Percentiles rank a stretch among this genome's conserved stretches.
Evolutionary conservation across 2,329 filamentous ascomycete species (phyloP).

Genomic region (Zymoseptoria pseudotritici): DNA sequence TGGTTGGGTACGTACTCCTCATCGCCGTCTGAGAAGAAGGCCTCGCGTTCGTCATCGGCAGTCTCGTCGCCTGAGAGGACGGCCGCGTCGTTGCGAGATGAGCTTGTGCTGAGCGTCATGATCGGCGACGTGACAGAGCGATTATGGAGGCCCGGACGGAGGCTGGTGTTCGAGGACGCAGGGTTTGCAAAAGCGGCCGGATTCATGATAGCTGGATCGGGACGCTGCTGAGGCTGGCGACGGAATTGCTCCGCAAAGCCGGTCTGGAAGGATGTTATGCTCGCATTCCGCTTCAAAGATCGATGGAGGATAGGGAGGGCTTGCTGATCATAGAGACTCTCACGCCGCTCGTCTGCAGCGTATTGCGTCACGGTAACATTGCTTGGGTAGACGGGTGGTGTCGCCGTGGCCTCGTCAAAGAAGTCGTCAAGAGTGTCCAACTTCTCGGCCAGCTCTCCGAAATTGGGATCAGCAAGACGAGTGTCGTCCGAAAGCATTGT

Average conservation of each 20-base stretch:
- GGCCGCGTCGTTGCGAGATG: constrained; percentile 46
- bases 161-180: constrained; percentile 9
- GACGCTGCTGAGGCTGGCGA: constrained; percentile 31
- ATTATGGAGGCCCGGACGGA: constrained; percentile 63
- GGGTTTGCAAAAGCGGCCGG: constrained; percentile 48
- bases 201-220: constrained; percentile 45
- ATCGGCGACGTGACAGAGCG: constrained; percentile 79
- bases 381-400: constrained; percentile 11
- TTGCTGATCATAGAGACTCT: constrained; percentile 85
- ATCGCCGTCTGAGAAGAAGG: constrained; percentile 74
- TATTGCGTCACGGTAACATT: constrained; percentile 9
- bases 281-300: constrained; percentile 64
- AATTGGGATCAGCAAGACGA: constrained; percentile 55
- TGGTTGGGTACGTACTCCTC: constrained; percentile 42
- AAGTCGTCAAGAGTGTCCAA: constrained; percentile 50
- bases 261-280: constrained; percentile 72
- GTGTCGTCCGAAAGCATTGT: constrained; percentile 89
- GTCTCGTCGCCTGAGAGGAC: constrained; percentile 66
- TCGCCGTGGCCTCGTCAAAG: constrained; percentile 37
- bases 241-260: constrained; percentile 69
- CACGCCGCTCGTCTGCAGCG: constrained; percentile 51
- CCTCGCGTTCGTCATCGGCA: constrained; percentile 41
- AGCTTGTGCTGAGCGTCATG: constrained; percentile 43
- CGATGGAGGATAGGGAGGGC: constrained; percentile 84
- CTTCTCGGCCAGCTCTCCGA: constrained; percentile 69